A percentile compares a stretch with the other conserved stretches of the same genome.
Conservation (phyloP, 2,329 filamentous ascomycete species). For the Aspergillus ochraceoroseus region DNA sequence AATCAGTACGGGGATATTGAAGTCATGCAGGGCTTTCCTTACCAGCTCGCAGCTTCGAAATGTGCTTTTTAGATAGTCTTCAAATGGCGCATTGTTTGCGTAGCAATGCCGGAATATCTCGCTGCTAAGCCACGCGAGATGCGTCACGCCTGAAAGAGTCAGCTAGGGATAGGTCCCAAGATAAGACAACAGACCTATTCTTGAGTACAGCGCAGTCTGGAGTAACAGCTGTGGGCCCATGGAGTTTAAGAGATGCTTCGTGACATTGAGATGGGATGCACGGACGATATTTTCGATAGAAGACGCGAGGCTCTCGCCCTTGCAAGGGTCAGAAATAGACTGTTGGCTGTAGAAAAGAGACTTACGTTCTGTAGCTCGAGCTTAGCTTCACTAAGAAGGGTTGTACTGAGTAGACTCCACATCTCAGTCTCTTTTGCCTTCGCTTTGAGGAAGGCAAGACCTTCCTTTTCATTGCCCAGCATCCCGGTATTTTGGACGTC, state of each 20-base stretch:
- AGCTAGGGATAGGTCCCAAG: conserved; percentile 3
- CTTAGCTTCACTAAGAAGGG: conserved; percentile 80
- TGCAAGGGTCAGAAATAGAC: conserved; percentile 18
- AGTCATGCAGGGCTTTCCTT: conserved; percentile 12
- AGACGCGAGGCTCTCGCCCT: conserved; percentile 55
- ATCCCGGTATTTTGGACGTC: conserved; percentile 67
- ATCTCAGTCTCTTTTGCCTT: conserved; percentile 83
- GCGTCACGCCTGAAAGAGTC: conserved; percentile 45
- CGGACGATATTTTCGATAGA: conserved; percentile 76
- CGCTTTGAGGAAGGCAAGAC: conserved; percentile 72
- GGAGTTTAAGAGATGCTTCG: conserved; percentile 66
- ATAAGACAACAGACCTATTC: conserved; percentile 56
- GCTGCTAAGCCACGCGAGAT: conserved; percentile 54
- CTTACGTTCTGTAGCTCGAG: conserved; percentile 68
- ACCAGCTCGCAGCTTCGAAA: conserved; percentile 65
- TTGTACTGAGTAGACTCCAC: conserved; percentile 78
- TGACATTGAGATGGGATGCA: conserved; percentile 75
- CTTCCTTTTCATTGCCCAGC: conserved; percentile 74
- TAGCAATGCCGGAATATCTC: conserved; percentile 75
- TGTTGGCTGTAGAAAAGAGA: conserved; percentile 1
- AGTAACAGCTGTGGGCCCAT: conserved; percentile 71
- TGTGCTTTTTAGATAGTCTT: conserved; percentile 71
- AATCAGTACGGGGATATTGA: conserved; percentile 4
- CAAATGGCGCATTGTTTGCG: conserved; percentile 57
- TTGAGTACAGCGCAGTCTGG: conserved; percentile 66